Percentiles rank a stretch among this genome's conserved stretches.
phyloP scores from a whole-genome alignment of 208 protist species.

The Kentomonas sorsogonicus region DNA sequence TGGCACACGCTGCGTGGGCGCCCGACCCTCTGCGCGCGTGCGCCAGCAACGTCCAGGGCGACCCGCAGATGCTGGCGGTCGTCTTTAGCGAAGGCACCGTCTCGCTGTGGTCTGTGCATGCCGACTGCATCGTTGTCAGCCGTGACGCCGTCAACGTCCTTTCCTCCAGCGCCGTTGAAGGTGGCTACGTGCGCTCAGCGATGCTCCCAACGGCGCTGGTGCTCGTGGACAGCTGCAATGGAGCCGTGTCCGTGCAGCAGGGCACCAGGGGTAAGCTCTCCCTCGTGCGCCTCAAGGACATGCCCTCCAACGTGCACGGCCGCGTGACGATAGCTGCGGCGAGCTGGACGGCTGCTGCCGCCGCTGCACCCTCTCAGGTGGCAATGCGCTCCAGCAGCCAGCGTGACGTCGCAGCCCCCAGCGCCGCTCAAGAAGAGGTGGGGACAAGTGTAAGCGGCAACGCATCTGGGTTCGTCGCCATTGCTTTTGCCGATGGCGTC shows the following conservation, averaged over 20 bases:
- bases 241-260: slow-evolving; percentile 24
- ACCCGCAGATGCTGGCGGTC: slow-evolving; percentile 63
- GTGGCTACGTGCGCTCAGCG: slow-evolving; percentile 29
- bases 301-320: slow-evolving; percentile 20
- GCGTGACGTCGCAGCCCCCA: slow-evolving; percentile 3
- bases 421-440: too few species aligned
- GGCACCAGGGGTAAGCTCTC: slow-evolving; percentile 23
- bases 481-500: slow-evolving; percentile 34
- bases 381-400: not conserved
- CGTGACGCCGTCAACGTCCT: slow-evolving; percentile 51
- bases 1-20: slow-evolving; percentile 73
- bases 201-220: slow-evolving; percentile 33
- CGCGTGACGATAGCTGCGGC: slow-evolving; percentile 20
- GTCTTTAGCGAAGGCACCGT: slow-evolving; percentile 65
- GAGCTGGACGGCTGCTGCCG: slow-evolving; percentile 10
- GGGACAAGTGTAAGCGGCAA: not conserved
- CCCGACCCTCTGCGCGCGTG: slow-evolving; percentile 47
- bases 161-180: slow-evolving; percentile 18
- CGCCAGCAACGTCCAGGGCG: slow-evolving; percentile 51
- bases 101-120: slow-evolving; percentile 76
- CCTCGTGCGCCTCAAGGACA: slow-evolving; percentile 23
- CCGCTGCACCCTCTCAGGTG: too few species aligned
- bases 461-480: slow-evolving; percentile 9
- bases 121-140: slow-evolving; percentile 65
- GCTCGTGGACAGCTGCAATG: slow-evolving; percentile 37